phyloP scores from a whole-genome alignment of 345 rosid genomes.

The Angophora floribunda region DNA sequence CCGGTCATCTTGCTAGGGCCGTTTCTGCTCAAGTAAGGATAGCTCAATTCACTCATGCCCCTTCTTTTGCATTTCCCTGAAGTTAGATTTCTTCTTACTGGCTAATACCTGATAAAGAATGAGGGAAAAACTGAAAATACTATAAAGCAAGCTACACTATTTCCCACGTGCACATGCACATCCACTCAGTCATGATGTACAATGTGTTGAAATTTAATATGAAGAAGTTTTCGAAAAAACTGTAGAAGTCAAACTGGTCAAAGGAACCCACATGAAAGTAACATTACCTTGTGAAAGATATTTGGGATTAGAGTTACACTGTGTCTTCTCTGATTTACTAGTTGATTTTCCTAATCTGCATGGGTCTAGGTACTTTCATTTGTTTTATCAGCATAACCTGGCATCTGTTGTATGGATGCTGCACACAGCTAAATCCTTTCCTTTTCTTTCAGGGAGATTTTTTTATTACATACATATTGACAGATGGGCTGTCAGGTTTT shows the following conservation, averaged over 20 bases:
- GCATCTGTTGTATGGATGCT: neutral
- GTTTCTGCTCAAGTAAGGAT: constrained; percentile 77
- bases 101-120: neutral
- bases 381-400: neutral
- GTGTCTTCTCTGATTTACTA: neutral
- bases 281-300: neutral
- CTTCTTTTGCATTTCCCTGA: neutral
- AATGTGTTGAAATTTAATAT: neutral
- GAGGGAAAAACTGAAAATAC: neutral
- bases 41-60: neutral
- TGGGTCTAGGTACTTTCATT: neutral
- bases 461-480: constrained; percentile 76
- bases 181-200: neutral
- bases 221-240: neutral
- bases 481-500: constrained; percentile 82
- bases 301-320: neutral
- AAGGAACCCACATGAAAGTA: neutral
- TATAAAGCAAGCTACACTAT: neutral
- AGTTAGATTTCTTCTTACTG: neutral
- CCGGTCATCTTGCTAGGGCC: constrained; percentile 78
- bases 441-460: constrained; percentile 57
- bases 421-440: neutral
- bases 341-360: neutral
- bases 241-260: neutral
- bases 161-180: neutral